Base-by-base conservation (phyloP, 257 asterid species). In the Knoxia roxburghii region DNA sequence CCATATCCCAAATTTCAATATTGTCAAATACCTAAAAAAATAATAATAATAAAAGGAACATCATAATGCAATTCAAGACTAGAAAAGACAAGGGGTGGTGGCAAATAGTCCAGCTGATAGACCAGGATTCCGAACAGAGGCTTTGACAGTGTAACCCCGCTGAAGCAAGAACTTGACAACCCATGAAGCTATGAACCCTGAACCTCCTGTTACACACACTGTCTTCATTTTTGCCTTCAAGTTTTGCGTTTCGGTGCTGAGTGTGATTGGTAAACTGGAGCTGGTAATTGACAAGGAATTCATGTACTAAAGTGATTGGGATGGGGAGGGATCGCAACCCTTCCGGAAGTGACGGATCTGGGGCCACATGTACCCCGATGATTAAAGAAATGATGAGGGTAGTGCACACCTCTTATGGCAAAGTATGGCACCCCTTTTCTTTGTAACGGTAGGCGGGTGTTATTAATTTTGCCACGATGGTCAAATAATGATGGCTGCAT, bases 101-200 rank as follows among this genome's bases (percentile, higher is more conserved):
- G 32, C 24, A 32, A n/a, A 5, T 15, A 48, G 23, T 43, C 49
- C 18, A 6, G 43, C 43, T 50, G 30, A 81, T 87, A 43, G 4
- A 65, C 64, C 64, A 23, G 64, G 85, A 63, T 79, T 80, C 2
- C 93, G 82, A 40, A 86, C 85, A 21, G 88, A 76, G 27, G 93
- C 93, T 32, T 78, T 84, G 65, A 86, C 93, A 32, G 76, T 80
- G 54, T 86, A 84, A 20, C 89, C 93, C 57, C 88, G 88, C 24
- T 75, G 76, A 7, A 86, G 89, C 75, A 86, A 53, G 57, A 80
- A 67, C 64, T 86, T 86, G 60, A 84, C 89, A 3, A 86, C 68
- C 93, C 93, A 86, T 26, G 93, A 86, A 26, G 89, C 93, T 12
- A 86, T 82, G 78, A 72, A 86, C 11, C 92, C 92, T 2, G 92